phyloP scores from a whole-genome alignment of 306 rosid genomes.

The Lathyrus oleraceus region DNA sequence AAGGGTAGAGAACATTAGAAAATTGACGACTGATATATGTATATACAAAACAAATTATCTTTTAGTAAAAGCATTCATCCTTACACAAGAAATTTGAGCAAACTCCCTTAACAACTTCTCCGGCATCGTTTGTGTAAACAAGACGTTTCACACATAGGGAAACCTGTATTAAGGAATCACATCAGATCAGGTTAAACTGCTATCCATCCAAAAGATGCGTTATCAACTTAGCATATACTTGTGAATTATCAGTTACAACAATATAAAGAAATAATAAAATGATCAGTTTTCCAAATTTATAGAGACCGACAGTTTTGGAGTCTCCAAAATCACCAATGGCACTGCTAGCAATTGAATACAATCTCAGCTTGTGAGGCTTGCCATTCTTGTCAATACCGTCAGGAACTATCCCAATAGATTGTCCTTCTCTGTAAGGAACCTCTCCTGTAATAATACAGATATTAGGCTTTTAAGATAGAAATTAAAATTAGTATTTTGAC shows the following conservation, averaged over 20 bases:
- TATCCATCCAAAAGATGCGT: neutral
- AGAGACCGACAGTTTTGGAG: conserved; percentile 76
- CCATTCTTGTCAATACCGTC: conserved; percentile 92
- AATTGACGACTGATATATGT: neutral
- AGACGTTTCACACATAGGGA: conserved; percentile 93
- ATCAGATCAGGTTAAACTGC: conserved; percentile 4
- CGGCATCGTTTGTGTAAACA: conserved; percentile 84
- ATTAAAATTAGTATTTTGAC: neutral
- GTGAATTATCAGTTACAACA: neutral
- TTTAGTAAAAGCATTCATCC: conserved; percentile 34
- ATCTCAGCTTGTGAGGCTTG: conserved; percentile 85
- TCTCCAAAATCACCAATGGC: conserved; percentile 92
- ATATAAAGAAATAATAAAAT: neutral
- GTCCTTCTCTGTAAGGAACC: conserved; percentile 97
- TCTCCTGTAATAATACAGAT: conserved; percentile 56
- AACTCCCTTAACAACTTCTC: conserved; percentile 92
- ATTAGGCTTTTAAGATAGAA: neutral
- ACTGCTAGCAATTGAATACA: conserved; percentile 92
- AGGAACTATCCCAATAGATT: conserved; percentile 82
- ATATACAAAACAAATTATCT: neutral
- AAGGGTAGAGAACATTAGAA: neutral
- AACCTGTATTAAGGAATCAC: conserved; percentile 56
- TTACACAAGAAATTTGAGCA: conserved; percentile 97
- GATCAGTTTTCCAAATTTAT: neutral
- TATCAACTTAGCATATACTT: neutral